Conservation (phyloP, 2,329 filamentous ascomycete genomes). For the Colletotrichum sp. region DNA sequence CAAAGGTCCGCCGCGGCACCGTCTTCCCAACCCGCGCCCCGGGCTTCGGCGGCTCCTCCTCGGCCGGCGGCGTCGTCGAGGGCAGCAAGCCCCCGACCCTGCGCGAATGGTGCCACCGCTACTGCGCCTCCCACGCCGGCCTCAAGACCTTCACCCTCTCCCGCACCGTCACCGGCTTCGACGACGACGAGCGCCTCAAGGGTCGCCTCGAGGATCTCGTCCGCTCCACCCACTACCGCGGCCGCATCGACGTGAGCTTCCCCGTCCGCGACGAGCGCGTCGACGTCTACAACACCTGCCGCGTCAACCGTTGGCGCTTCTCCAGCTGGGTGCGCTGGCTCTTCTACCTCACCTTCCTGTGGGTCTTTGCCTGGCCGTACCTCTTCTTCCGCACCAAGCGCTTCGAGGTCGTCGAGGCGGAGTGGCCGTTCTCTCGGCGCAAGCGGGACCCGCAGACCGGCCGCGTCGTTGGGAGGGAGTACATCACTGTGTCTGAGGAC, state of each 20-base stretch:
- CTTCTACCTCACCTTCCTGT: conserved; percentile 71
- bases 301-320: conserved; percentile 69
- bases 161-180: conserved; percentile 63
- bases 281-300: conserved; percentile 68
- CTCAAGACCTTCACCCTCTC: conserved; percentile 63
- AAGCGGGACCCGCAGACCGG: conserved; percentile 6
- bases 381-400: conserved; percentile 71
- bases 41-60: conserved; percentile 36
- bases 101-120: conserved; percentile 71
- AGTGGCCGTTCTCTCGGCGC: conserved; percentile 61
- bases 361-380: conserved; percentile 74
- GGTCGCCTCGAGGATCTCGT: conserved; percentile 61
- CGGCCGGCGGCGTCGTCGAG: background rate
- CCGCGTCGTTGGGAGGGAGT: conserved; percentile 38
- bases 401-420: conserved; percentile 66
- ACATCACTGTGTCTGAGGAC: conserved; percentile 59
- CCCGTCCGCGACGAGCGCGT: conserved; percentile 61
- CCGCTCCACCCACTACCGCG: conserved; percentile 70
- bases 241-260: conserved; percentile 63
- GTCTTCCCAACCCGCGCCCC: conserved; percentile 58
- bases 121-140: conserved; percentile 60
- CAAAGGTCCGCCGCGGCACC: conserved; percentile 70
- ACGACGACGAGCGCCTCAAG: conserved; percentile 55
- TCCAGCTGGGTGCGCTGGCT: conserved; percentile 68
- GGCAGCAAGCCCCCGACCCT: conserved; percentile 12